Base-by-base conservation (phyloP, 371 early-diverging fungal genomes). In the Amoeboaphelidium occidentale region DNA sequence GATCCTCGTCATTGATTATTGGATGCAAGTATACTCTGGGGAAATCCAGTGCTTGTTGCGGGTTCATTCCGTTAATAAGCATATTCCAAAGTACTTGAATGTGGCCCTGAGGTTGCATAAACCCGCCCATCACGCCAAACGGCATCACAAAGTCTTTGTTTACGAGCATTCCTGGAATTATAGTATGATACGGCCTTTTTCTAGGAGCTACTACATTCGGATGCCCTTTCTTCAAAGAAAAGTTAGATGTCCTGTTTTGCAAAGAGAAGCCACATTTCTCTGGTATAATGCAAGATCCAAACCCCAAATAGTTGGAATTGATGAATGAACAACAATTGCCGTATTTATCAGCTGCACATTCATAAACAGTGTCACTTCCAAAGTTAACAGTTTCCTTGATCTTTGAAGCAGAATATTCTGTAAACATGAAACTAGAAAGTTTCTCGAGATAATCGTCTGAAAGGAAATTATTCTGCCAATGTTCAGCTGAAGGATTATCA, bases 161-260 rank as follows among this genome's bases (percentile, higher is more conserved):
- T 1, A 73, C 73, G 21, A 69, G 70, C 70, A 78, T 71, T 12
- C 73, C 76, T 10, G 79, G 80, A 46, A 82, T 79, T 32, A 84
- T 81, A 0, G 85, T 84, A 62, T 84, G 85, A 48, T 78, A 81
- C 0, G 85, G 81, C n/a, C 85, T 62, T 57, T 83, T 84, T n/a
- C 55, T 47, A 1, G 79, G 78, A 24, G 57, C 80, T 45, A 81
- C 56, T 46, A 72, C 64, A 58, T 84, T 84, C 6, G 77, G 72
- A 58, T 72, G 68, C 1, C 48, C 62, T 25, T 71, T 51, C 27
- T 74, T 67, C 46, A 82, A 54, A 2, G 64, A 63, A 56, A 84
- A 84, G 51, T 73, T 71, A 23, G 66, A 55, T 1, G 79, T 84
- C 20, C 85, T 72, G 53, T 76, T 75, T 44, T 84, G 85, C 39